Conservation (phyloP, 192 early-diverging fungal species). For the Spizellomyces punctatus region DNA sequence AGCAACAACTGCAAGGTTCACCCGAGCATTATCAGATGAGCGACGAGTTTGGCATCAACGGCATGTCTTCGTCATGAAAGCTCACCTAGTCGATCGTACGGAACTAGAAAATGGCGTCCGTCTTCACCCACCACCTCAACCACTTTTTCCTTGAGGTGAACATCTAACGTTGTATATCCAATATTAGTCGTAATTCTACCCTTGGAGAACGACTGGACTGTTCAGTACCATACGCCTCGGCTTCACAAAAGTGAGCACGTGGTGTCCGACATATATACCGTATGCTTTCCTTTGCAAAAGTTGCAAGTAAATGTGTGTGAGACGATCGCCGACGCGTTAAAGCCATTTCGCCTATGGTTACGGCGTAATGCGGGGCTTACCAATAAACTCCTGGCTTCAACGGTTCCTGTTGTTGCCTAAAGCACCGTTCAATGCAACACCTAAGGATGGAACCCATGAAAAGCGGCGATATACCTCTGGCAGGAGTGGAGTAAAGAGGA, state of each 20-base stretch:
- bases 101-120: conserved; percentile 31
- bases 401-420: conserved; percentile 42
- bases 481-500: conserved; percentile 50
- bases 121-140: conserved; percentile 22
- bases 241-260: conserved; percentile 30
- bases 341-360: too few relatives aligned
- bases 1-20: background rate
- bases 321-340: too few relatives aligned
- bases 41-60: too few relatives aligned
- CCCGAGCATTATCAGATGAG: too few relatives aligned
- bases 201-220: background rate
- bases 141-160: conserved; percentile 32
- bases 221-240: conserved; percentile 18
- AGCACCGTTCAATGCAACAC: background rate
- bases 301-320: too few relatives aligned
- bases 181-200: background rate
- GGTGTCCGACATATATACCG: conserved; percentile 33
- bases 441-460: background rate
- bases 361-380: too few relatives aligned
- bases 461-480: conserved; percentile 33
- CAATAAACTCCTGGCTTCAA: conserved; percentile 38
- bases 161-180: background rate
- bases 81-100: conserved; percentile 39
- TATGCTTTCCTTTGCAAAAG: conserved; percentile 20
- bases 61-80: background rate